Base-by-base conservation (phyloP, 257 asterid species). In the Marsdenia floribunda region DNA sequence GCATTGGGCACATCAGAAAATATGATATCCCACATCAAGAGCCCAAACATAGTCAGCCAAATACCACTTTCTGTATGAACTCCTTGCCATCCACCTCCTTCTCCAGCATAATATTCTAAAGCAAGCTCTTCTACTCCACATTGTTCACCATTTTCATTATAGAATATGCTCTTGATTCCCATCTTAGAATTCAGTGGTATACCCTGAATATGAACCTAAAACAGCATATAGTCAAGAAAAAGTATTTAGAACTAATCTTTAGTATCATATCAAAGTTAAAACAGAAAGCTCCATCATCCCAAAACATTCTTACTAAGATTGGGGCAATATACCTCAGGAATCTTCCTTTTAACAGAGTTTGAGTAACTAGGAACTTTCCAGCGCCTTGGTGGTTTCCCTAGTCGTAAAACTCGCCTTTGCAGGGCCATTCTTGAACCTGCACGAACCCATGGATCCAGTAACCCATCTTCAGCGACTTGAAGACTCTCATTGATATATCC, bases 311-410 rank as follows among this genome's bases (percentile, higher is more conserved):
- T 37, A 33, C 3, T 46, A 26, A 29, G 63, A 33, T 6, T 10
- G 57, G 19, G 22, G 38, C 54, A 67, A 61, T 66, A 74, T 78
- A 90, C 99, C 98, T 94, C 98, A 49, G 79, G 66, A 77, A 92
- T 92, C 88, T 89, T 92, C 87, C 92, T 81, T 78, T 84, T 86
- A 70, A 91, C 75, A 76, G 89, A 84, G 55, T 79, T 77, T 8
- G 92, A 87, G 74, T 72, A 94, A 74, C 83, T 82, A 73, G 99
- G 99, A 71, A 77, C 78, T 85, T 87, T 92, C 99, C 99, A 94
- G 50, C 98, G 96, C 80, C 99, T 81, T 6, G 99, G 99, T 71
- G 99, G 99, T 84, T 90, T 94, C n/a, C 97, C 97, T 81, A 92
- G 72, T 68, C 98, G 87, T 47, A 92, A 71, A 59, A 94, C 95